Base-by-base conservation (phyloP, 768 basidiomycete genomes). In the Lepiota subincarnata region DNA sequence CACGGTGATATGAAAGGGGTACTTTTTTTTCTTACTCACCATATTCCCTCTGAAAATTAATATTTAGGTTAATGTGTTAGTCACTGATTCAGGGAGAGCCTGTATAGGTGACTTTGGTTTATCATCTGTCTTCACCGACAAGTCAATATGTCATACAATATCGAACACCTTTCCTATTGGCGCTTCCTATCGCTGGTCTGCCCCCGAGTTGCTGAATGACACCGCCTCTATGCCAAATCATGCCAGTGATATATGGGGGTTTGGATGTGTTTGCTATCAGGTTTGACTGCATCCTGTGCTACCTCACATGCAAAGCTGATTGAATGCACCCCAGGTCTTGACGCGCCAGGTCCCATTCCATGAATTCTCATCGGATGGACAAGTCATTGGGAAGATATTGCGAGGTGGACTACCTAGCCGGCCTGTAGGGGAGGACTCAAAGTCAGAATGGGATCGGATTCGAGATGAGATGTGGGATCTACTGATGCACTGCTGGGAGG, bases 191-290 rank as follows among this genome's bases (percentile, higher is more conserved):
- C 50, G 60, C 20, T 62, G 59, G 59, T 48, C 53, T 43, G 59
- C 60, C 28, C 60, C 60, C 7, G 60, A 60, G 44, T 19, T 59
- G 16, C 8, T 59, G 18, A 22, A 53, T 8, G 47, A 44, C 10
- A n/a, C 22, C 8, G n/a, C 24, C n/a, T 3, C 40, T 24, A n/a
- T 19, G 13, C 43, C 52, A 14, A 31, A n/a, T n/a, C 38, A 26
- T 4, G 56, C 56, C 13, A 60, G 53, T 52, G 60, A 62, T 35
- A 48, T 60, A 36, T 62, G 60, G 45, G 52, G 59, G 26, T 58
- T 60, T 47, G 56, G 49, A 8, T 57, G 57, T 44, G 53, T 57
- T 2, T 55, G 52, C 20, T 58, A 44, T 44, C 56, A 60, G 43
- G 58, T 59, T 34, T 6, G 36, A 20, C 5, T 14, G 10, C 42